These are phyloP conservation scores for Alternaria rosae DNA, from an alignment of 2,329 filamentous ascomycete genomes.

Conservation along the genomic window DNA sequence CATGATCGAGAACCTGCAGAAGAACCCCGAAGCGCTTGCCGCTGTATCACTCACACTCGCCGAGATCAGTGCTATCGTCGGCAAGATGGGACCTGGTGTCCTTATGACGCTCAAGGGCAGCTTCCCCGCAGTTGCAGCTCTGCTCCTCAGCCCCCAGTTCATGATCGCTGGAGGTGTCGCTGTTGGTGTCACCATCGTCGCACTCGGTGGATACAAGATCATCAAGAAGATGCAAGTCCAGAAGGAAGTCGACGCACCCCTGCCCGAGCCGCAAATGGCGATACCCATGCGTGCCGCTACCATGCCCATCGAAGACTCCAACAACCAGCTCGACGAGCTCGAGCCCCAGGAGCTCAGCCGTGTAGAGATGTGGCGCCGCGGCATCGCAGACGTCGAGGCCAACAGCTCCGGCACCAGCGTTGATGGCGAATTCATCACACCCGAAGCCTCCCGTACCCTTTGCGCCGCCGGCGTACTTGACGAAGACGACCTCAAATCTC, in stretches of 20 bases:
- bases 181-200: conserved; percentile 92
- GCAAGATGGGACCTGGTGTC: conserved; percentile 84
- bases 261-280: conserved; percentile 11
- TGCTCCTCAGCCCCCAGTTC: conserved; percentile 91
- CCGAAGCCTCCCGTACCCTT: conserved; percentile 58
- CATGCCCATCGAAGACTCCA: conserved; percentile 20
- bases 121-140: conserved; percentile 84
- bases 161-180: conserved; percentile 89
- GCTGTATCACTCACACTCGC: conserved; percentile 92
- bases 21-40: conserved; percentile 88
- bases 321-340: conserved; percentile 62
- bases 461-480: conserved; percentile 56
- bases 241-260: conserved; percentile 43
- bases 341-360: conserved; percentile 63
- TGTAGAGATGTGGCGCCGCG: conserved; percentile 70
- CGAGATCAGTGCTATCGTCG: conserved; percentile 82
- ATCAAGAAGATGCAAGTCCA: conserved; percentile 78
- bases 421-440: conserved; percentile 71
- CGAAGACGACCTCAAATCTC: conserved; percentile 57
- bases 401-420: conserved; percentile 65
- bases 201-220: conserved; percentile 97
- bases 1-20: conserved; percentile 81
- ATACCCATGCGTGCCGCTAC: conserved; percentile 20
- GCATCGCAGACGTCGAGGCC: conserved; percentile 66
- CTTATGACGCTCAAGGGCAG: conserved; percentile 77